Evolutionary conservation across 495 filamentous ascomycete species (phyloP).

Genomic region (Talaromyces liani): DNA sequence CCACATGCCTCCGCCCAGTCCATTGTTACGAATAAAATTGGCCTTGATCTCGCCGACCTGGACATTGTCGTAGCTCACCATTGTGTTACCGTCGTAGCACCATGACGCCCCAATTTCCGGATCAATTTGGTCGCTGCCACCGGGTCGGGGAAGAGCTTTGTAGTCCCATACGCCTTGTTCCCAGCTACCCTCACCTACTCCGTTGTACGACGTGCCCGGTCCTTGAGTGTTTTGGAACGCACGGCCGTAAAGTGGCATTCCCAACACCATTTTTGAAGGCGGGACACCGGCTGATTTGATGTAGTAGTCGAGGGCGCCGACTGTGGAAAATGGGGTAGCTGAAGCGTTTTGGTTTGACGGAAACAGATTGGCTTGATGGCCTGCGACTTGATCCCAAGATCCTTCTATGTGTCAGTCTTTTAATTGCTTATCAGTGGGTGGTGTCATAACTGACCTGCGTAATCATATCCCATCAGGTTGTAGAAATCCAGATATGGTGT

Average conservation of each 20-base stretch:
- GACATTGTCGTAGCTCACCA: constrained; percentile 73
- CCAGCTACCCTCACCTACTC: constrained; percentile 59
- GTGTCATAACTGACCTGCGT: constrained; percentile 33
- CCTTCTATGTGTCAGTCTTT: constrained; percentile 49
- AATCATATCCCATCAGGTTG: constrained; percentile 77
- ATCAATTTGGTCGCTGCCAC: constrained; percentile 30
- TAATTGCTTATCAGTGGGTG: not conserved
- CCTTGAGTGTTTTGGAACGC: constrained; percentile 67
- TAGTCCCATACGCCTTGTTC: constrained; percentile 79
- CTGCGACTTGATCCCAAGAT: constrained; percentile 59
- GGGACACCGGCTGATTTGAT: constrained; percentile 48
- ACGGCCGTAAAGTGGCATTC: constrained; percentile 82
- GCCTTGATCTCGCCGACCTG: constrained; percentile 55
- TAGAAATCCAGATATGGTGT: constrained; percentile 61
- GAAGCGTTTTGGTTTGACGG: constrained; percentile 38
- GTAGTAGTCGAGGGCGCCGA: constrained; percentile 59
- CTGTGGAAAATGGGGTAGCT: constrained; percentile 63
- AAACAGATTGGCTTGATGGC: constrained; percentile 73
- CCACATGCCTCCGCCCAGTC: constrained; percentile 84
- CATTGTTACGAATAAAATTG: constrained; percentile 52
- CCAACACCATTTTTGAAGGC: constrained; percentile 65
- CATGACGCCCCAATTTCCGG: constrained; percentile 52
- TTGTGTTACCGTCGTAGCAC: constrained; percentile 61
- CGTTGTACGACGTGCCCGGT: constrained; percentile 57
- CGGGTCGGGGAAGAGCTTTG: constrained; percentile 46